Base-by-base conservation (phyloP, 495 filamentous ascomycete genomes). In the Massariosphaeria phaeospora region DNA sequence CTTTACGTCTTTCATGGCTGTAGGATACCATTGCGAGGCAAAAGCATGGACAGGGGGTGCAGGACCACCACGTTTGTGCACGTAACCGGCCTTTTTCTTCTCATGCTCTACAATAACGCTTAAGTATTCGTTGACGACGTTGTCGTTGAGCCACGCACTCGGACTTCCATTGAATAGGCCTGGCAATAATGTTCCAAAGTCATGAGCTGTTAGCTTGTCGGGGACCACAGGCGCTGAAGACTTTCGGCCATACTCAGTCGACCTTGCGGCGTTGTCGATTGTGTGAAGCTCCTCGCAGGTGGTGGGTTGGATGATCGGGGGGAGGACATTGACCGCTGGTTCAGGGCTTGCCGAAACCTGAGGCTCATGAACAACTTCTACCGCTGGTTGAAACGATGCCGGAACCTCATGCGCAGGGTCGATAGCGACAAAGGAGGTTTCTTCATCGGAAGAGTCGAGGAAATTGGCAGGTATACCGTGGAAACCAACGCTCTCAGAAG, bases 111-210 rank as follows among this genome's bases (percentile, higher is more conserved):
- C 76, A 20, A 89, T 69, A 20, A 80, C 66, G 1, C 73, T 67
- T 7, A 93, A 69, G 21, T 84, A 84, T 1, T 79, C 75, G 55
- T 86, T 88, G 61, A 95, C 83, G 17, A 88, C 77, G 46, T 90
- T 84, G 66, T 95, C 89, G 61, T 95, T 93, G 0, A 96, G 72
- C 89, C 89, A 96, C 3, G 42, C 44, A 1, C 3, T 23, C 6
- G 0, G 69, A 72, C 62, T 1, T 67, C 49, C 12, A 18, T 43
- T 55, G 52, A 57, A 55, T 13, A 49, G 25, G 24, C 1, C 46
- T n/a, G 58, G 50, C 55, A 84, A 69, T 45, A 91, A 49, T 69
- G 77, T 71, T 20, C 68, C 68, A 30, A 95, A 83, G 59, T 91
- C 86, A 44, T 75, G 74, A 3, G 73, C 69, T 17, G 65, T 76